Base-by-base conservation (phyloP, 148 eudicot species). In the Limonium bicolor region DNA sequence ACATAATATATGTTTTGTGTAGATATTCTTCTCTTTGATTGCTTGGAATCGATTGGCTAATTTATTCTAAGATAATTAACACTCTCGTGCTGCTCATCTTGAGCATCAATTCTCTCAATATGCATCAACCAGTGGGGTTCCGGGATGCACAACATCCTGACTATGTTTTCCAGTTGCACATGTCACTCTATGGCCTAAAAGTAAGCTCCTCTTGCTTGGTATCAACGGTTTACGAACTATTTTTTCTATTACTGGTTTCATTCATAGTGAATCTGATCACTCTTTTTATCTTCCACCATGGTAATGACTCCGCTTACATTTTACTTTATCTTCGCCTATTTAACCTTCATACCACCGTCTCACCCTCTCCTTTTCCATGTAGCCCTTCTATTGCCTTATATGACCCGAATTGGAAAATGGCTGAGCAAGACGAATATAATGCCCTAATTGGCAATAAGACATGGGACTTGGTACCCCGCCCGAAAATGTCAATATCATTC, bases 381-480 rank as follows among this genome's bases (percentile, higher is more conserved):
- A 32, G 14, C 36, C 36, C 36, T 15, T 2, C 14, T 12, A 4
- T 10, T 48, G 32, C 42, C 5, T 29, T 45, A n/a, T 2, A 7
- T 14, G 46, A 25, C 10, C 5, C 5, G 36, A 41, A 43, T 17
- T 44, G 31, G 31, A 6, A 20, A 25, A 3, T 26, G 48, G 45
- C 7, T 6, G 12, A 6, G 45, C 24, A 19, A 17, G 21, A 13
- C 12, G 45, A 7, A 41, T 41, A 41, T 3, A 17, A 20, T n/a
- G n/a, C n/a, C n/a, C n/a, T n/a, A n/a, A n/a, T n/a, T n/a, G n/a
- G n/a, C n/a, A n/a, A n/a, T n/a, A n/a, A n/a, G n/a, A n/a, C n/a
- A n/a, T n/a, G n/a, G n/a, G n/a, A n/a, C n/a, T n/a, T n/a, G n/a
- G 23, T 41, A 20, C 23, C 46, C 16, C 35, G 62, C 4, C 62